Evolutionary conservation across 2,329 filamentous ascomycete genomes (phyloP), one percentile per base, ranked within the genome.

Genomic region (Cytospora schulzeri): DNA sequence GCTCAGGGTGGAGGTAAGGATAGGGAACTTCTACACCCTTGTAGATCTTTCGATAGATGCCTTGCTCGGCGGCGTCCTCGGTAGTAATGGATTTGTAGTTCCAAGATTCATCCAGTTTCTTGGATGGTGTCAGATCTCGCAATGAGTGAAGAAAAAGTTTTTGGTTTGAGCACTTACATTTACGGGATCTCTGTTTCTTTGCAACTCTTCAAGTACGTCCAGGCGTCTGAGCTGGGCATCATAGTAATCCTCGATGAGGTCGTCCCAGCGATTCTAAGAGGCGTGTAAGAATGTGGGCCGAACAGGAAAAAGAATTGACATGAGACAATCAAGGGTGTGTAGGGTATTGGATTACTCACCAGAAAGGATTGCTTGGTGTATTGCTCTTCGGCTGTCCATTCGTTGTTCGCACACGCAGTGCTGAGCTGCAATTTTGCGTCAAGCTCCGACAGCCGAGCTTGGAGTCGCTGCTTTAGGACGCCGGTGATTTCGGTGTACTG

Each of bases 401-500:
- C 64, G 57, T 66, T 60, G 26, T 70, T 57, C 22, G 68, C 63
- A 41, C 70, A 57, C 9, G 67, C 64, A 17, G 67, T 61, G 45
- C 69, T 54, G 53, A 66, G 69, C 38, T 60, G 48, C 33, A 62
- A 69, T 33, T 63, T 59, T 29, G 57, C 63, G 17, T 76, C 68
- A 59, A 71, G 69, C 31, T 68, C 63, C 33, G 68, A 48, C 38
- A 75, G 64, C 45, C 67, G 70, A 17, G 73, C 69, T 15, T 71
- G 66, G 51, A 81, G 77, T 51, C 79, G 78, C 35, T 77, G 69
- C 63, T 84, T 76, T 15, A 92, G 79, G 66, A 85, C 78, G 4
- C 76, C 73, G 69, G 82, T 79, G 62, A 89, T 76, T 22, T 77
- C 73, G 12, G 76, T 69, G 73, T 85, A 86, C 71, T 88, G 85